Percentiles rank a stretch among this genome's conserved stretches.
phyloP scores from a whole-genome alignment of 1,284 basidiomycete species.

The Golubevia pallescens region DNA sequence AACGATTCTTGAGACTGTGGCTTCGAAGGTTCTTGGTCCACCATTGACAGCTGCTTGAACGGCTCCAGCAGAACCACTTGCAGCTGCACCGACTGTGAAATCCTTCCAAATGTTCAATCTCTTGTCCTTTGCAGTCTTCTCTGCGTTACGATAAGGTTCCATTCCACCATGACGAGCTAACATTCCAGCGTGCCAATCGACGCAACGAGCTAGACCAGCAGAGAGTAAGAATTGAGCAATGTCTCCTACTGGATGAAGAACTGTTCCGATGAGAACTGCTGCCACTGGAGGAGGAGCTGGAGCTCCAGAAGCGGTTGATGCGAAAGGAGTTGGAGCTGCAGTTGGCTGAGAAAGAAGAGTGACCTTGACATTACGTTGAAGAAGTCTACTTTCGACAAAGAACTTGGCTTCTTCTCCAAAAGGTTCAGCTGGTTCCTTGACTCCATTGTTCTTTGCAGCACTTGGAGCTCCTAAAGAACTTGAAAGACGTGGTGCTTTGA shows the following conservation, averaged over 20 bases:
- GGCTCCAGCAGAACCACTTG: slow-evolving; percentile 10
- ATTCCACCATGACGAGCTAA: slow-evolving; percentile 70
- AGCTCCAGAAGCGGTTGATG: slow-evolving; percentile 70
- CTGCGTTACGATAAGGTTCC: slow-evolving; percentile 77
- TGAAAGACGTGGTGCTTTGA: slow-evolving; percentile 45
- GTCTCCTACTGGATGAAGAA: slow-evolving; percentile 90
- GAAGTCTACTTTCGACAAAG: slow-evolving; percentile 89
- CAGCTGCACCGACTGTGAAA: slow-evolving; percentile 52
- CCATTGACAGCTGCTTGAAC: not conserved
- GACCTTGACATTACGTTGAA: slow-evolving; percentile 86
- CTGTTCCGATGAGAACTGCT: slow-evolving; percentile 86
- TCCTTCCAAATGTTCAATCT: slow-evolving; percentile 79
- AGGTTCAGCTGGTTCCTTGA: slow-evolving; percentile 17
- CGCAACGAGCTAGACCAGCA: slow-evolving; percentile 84
- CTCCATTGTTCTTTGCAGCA: slow-evolving; percentile 21
- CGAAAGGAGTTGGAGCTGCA: slow-evolving; percentile 77
- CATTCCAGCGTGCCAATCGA: slow-evolving; percentile 98
- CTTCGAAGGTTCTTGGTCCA: slow-evolving; percentile 69
- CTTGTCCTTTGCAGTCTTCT: slow-evolving; percentile 83
- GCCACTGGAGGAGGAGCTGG: slow-evolving; percentile 67
- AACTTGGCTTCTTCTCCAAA: slow-evolving; percentile 77
- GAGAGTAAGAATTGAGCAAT: slow-evolving; percentile 87
- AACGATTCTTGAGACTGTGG: slow-evolving; percentile 85
- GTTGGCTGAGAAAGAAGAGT: slow-evolving; percentile 85
- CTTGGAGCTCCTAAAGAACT: slow-evolving; percentile 40